A percentile compares a stretch with the other conserved stretches of the same genome.
phyloP scores from a whole-genome alignment of 1,284 basidiomycete species.

The Boletus semigastroideus region DNA sequence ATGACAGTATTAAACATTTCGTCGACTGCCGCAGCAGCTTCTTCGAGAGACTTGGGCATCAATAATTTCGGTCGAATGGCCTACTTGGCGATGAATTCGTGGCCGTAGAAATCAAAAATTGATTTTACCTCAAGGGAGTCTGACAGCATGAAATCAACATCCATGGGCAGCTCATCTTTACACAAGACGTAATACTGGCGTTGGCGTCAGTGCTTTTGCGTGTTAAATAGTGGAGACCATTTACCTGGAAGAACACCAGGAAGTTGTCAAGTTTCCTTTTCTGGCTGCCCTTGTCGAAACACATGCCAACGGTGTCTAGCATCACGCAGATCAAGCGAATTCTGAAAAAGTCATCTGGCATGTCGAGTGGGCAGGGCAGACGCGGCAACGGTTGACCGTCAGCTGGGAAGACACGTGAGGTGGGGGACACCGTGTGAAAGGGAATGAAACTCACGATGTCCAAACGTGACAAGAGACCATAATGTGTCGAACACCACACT shows the following conservation, averaged over 20 bases:
- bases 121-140: constrained; percentile 84
- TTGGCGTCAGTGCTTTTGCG: constrained; percentile 9
- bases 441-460: constrained; percentile 72
- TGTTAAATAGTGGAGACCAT: constrained; percentile 8
- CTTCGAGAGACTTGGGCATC: constrained; percentile 73
- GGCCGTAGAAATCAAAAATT: neutral
- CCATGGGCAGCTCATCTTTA: constrained; percentile 91
- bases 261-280: constrained; percentile 93
- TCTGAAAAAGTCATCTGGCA: constrained; percentile 96
- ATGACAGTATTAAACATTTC: constrained; percentile 76
- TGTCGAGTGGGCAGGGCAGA: constrained; percentile 76
- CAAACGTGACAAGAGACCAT: constrained; percentile 95
- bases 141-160: constrained; percentile 94
- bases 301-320: constrained; percentile 96
- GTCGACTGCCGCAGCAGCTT: constrained; percentile 86
- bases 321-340: constrained; percentile 89
- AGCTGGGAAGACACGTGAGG: constrained; percentile 45
- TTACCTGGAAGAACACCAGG: constrained; percentile 89
- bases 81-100: constrained; percentile 38
- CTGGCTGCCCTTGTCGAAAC: constrained; percentile 91
- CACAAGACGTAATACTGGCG: constrained; percentile 81
- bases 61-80: constrained; percentile 76
- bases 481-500: constrained; percentile 90
- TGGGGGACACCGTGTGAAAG: constrained; percentile 1
- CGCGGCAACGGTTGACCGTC: constrained; percentile 89